Evolutionary conservation across 1,284 basidiomycete genomes (phyloP).

Genomic region (Boletellus deceptivus): DNA sequence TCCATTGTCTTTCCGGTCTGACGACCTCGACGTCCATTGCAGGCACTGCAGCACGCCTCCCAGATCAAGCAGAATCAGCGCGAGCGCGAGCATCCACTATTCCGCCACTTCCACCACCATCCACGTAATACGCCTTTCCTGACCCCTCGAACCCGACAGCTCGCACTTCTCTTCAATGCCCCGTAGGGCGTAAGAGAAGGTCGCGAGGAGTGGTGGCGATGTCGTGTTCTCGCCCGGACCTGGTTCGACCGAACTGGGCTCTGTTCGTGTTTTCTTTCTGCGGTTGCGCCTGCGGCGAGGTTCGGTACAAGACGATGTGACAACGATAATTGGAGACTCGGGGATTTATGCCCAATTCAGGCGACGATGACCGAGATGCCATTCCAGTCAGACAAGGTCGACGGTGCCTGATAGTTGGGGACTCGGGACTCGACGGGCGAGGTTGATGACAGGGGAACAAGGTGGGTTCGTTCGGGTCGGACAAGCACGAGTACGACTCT

Average conservation of each 20-base stretch:
- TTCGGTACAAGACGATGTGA: slow-evolving; percentile 5
- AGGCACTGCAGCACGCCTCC: neutral
- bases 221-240: neutral
- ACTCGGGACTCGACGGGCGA: neutral
- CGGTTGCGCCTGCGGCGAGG: slow-evolving; percentile 2
- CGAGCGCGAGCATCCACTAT: neutral
- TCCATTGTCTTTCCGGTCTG: neutral
- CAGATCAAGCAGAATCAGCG: neutral
- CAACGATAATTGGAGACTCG: slow-evolving; percentile 1
- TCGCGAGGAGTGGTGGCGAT: slow-evolving; percentile 10
- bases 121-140: neutral
- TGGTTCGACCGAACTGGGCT: neutral
- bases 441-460: neutral
- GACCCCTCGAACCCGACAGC: neutral
- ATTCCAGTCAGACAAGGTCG: neutral
- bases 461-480: too few species aligned
- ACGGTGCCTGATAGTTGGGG: too few species aligned
- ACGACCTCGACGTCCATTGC: neutral
- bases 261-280: too few species aligned
- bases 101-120: neutral
- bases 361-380: neutral
- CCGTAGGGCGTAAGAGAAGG: slow-evolving; percentile 18
- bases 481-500: too few species aligned
- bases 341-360: neutral
- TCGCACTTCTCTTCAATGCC: slow-evolving; percentile 13